Conservation (phyloP, 73 alveolate genomes). For the Blepharisma stoltei region DNA sequence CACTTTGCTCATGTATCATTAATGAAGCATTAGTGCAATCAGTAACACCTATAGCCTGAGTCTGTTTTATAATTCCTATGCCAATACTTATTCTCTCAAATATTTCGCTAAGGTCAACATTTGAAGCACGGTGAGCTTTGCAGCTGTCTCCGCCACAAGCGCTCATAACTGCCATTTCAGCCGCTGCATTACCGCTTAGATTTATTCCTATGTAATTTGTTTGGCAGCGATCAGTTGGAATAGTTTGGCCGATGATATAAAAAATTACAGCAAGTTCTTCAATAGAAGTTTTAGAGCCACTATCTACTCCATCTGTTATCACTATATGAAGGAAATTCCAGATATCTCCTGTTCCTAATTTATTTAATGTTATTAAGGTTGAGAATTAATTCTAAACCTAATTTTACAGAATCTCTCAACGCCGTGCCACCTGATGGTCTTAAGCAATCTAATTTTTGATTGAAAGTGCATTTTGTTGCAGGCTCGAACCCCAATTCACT, state of each 20-base stretch:
- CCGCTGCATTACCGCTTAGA: not conserved
- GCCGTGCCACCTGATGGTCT: not conserved
- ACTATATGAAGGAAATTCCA: conserved; percentile 6
- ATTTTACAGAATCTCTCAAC: not conserved
- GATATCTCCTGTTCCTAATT: not conserved
- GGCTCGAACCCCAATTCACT: no score
- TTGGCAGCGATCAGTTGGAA: not conserved
- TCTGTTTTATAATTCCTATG: not conserved
- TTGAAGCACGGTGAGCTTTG: not conserved
- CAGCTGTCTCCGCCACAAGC: conserved; percentile 14
- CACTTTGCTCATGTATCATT: not conserved
- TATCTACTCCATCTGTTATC: conserved; percentile 16
- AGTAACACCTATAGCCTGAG: not conserved
- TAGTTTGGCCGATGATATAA: not conserved
- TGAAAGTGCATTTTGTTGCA: no score
- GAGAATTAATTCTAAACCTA: not conserved
- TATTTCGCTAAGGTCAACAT: not conserved
- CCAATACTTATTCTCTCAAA: not conserved
- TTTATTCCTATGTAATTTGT: conserved; percentile 4
- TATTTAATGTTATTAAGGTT: not conserved
- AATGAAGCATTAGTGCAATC: not conserved
- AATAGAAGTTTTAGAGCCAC: not conserved
- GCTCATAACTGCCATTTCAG: not conserved
- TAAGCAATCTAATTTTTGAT: not conserved
- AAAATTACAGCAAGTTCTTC: conserved; percentile 4